phyloP scores from a whole-genome alignment of 441 rosid genomes.

The Macaranga tanarius region DNA sequence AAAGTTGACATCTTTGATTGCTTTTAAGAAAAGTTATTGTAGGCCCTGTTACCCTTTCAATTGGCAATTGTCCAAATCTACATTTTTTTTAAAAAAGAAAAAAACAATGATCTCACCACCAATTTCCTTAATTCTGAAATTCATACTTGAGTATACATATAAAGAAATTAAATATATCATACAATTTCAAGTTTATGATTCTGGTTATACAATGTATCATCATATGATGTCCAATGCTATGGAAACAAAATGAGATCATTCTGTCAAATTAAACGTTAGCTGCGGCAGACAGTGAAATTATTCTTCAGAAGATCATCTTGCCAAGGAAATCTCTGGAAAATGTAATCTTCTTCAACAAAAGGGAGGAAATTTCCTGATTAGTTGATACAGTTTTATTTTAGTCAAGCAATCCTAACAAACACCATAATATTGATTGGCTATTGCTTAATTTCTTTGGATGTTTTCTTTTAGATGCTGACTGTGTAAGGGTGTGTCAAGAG shows the following conservation, averaged over 20 bases:
- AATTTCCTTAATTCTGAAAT: neutral
- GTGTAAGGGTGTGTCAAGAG: slow-evolving; percentile 25
- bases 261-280: neutral
- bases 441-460: too few species aligned
- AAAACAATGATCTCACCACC: neutral
- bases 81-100: too few species aligned
- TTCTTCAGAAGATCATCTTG: neutral
- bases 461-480: neutral
- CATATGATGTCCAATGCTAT: neutral
- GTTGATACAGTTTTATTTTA: slow-evolving; percentile 14
- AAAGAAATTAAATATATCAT: neutral
- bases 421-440: neutral
- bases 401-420: slow-evolving; percentile 12
- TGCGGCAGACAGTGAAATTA: neutral
- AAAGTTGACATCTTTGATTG: slow-evolving; percentile 21
- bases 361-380: slow-evolving; percentile 3
- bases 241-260: neutral
- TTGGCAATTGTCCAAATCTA: neutral
- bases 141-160: neutral
- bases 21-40: slow-evolving; percentile 24
- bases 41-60: slow-evolving; percentile 6
- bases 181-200: neutral
- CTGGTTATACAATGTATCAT: neutral
- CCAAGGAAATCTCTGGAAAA: neutral
- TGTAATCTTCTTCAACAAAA: neutral